Conservation (phyloP, 192 early-diverging fungal genomes). For the Rhizophagus sp. region DNA sequence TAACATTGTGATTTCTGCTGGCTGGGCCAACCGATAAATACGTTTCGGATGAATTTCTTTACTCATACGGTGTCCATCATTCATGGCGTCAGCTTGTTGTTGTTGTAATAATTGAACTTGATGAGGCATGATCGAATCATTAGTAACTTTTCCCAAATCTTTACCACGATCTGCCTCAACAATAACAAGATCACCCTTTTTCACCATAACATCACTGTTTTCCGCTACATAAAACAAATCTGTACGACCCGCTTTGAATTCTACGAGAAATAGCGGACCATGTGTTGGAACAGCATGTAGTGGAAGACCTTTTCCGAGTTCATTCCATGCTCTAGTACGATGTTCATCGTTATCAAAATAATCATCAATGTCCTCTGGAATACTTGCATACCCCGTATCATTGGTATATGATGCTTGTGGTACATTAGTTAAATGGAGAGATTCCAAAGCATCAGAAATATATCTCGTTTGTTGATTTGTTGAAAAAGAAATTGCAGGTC, state of each 20-base stretch:
- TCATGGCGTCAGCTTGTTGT: constrained; percentile 48
- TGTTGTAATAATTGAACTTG: constrained; percentile 51
- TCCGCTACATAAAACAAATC: constrained; percentile 80
- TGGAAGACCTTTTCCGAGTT: constrained; percentile 50
- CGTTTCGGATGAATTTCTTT: constrained; percentile 91
- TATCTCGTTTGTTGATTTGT: constrained; percentile 31
- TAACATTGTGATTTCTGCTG: constrained; percentile 79
- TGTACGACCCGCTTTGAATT: constrained; percentile 86
- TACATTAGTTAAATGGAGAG: constrained; percentile 33
- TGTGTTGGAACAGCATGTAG: constrained; percentile 47
- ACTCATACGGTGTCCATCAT: constrained; percentile 43
- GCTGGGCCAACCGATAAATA: constrained; percentile 81
- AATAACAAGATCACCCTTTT: constrained; percentile 76
- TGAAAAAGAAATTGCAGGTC: constrained; percentile 43
- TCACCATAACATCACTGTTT: constrained; percentile 43
- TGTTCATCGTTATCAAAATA: constrained; percentile 42
- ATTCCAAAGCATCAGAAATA: constrained; percentile 37
- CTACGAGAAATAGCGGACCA: constrained; percentile 75
- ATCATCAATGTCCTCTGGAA: constrained; percentile 38
- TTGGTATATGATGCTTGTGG: constrained; percentile 30
- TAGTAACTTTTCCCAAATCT: constrained; percentile 87
- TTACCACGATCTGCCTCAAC: constrained; percentile 90
- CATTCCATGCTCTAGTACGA: constrained; percentile 31
- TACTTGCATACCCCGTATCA: constrained; percentile 21
- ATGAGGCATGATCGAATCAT: constrained; percentile 61